Evolutionary conservation across 768 basidiomycete genomes (phyloP).

Genomic region (Mycena rebaudengoi): DNA sequence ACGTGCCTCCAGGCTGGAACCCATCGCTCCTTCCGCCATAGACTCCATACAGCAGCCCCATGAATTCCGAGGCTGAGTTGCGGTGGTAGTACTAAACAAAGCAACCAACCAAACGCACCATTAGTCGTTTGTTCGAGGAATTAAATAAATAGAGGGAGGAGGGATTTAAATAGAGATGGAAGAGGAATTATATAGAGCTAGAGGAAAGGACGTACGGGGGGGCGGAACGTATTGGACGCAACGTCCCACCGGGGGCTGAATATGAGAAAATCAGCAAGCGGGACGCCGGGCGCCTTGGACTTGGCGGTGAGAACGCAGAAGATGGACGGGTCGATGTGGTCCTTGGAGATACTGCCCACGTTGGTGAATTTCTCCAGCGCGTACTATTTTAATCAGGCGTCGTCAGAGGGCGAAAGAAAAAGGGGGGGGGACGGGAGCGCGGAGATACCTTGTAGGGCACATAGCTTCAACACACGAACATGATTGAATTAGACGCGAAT

Average conservation of each 20-base stretch:
- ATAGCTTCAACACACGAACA: background rate
- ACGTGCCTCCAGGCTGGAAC: slow-evolving; percentile 60
- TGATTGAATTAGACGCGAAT: no score
- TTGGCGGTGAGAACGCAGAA: slow-evolving; percentile 75
- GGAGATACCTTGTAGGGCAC: slow-evolving; percentile 22
- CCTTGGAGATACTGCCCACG: slow-evolving; percentile 71
- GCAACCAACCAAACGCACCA: no score
- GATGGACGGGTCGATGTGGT: slow-evolving; percentile 76
- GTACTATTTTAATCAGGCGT: slow-evolving; percentile 44
- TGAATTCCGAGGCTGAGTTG: slow-evolving; percentile 69
- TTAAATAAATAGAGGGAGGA: slow-evolving; percentile 2
- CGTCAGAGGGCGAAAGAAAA: background rate
- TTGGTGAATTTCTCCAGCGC: slow-evolving; percentile 68
- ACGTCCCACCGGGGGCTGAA: slow-evolving; percentile 75
- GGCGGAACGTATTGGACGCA: slow-evolving; percentile 63
- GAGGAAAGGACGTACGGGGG: slow-evolving; percentile 51
- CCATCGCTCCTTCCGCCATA: slow-evolving; percentile 71
- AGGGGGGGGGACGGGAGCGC: background rate
- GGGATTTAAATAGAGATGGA: no score
- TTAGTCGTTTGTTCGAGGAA: no score
- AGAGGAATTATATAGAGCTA: slow-evolving; percentile 1
- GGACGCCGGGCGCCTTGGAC: slow-evolving; percentile 64
- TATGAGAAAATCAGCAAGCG: slow-evolving; percentile 71
- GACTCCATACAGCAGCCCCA: slow-evolving; percentile 69
- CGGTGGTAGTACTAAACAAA: slow-evolving; percentile 65